Evolutionary conservation across 2,329 filamentous ascomycete species (phyloP).

Genomic region (Epichloe coenophiala): DNA sequence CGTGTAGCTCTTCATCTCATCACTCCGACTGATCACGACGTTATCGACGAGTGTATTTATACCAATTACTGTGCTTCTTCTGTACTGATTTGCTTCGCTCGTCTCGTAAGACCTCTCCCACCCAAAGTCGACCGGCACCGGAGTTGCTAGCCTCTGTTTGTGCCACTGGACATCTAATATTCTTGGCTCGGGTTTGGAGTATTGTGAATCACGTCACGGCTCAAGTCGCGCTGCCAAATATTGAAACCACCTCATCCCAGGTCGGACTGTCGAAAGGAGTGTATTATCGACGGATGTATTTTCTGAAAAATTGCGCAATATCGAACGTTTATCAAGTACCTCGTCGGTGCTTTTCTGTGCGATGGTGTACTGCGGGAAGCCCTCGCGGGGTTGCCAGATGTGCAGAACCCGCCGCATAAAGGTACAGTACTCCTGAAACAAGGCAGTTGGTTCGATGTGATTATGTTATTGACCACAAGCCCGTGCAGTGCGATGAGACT

Average conservation of each 20-base stretch:
- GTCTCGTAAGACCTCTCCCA: background rate
- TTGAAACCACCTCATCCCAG: background rate
- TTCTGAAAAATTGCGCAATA: background rate
- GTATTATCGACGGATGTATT: background rate
- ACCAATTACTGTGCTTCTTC: background rate
- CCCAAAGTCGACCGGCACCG: background rate
- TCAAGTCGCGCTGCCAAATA: too few relatives aligned
- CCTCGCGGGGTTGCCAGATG: constrained; percentile 59
- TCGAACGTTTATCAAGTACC: background rate
- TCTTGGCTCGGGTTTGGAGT: too few relatives aligned
- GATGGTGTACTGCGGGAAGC: constrained; percentile 55
- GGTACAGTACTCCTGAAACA: constrained; percentile 28
- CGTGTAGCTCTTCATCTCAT: background rate
- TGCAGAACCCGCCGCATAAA: constrained; percentile 62
- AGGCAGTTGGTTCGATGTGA: background rate
- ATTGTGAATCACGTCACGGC: too few relatives aligned
- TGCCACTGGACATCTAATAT: background rate
- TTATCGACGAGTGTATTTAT: background rate
- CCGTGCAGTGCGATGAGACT: constrained; percentile 48
- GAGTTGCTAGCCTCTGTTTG: too few relatives aligned
- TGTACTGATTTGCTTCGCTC: background rate
- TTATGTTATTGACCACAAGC: background rate
- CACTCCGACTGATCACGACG: background rate
- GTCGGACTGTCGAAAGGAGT: background rate
- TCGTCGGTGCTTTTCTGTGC: constrained; percentile 8